These are phyloP conservation scores for Lachancea lanzarotensis DNA, from an alignment of 805 yeast species.

Conservation along the genomic window DNA sequence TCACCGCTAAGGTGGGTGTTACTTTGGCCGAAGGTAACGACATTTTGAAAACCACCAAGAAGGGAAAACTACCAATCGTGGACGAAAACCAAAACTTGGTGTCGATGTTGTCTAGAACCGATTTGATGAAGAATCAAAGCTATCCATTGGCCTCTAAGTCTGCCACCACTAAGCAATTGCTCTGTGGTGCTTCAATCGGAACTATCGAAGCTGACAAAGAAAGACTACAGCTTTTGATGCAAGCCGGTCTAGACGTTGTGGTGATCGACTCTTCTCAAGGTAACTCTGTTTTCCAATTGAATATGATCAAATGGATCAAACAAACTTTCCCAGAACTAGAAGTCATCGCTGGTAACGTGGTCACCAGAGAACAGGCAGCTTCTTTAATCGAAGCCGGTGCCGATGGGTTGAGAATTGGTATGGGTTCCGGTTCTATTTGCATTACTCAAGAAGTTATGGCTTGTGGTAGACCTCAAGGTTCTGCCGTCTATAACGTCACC, in stretches of 20 bases:
- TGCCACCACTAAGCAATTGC: conserved; percentile 83
- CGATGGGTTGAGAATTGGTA: conserved; percentile 97
- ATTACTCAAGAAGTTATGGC: conserved; percentile 99
- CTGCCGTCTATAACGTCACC: conserved; percentile 91
- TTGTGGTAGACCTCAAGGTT: conserved; percentile 99
- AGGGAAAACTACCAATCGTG: conserved; percentile 95
- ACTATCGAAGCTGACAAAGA: conserved; percentile 83
- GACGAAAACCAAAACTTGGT: conserved; percentile 71
- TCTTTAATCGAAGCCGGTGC: conserved; percentile 91
- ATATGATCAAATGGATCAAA: conserved; percentile 91
- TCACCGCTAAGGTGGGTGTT: conserved; percentile 79
- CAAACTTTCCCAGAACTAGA: conserved; percentile 68
- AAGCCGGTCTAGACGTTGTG: conserved; percentile 96
- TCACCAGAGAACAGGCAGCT: conserved; percentile 98
- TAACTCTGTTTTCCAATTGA: conserved; percentile 88
- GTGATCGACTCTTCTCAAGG: conserved; percentile 96
- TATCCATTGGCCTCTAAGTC: conserved; percentile 95
- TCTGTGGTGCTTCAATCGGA: conserved; percentile 99
- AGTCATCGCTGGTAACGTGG: conserved; percentile 97
- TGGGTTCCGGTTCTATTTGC: conserved; percentile 99
- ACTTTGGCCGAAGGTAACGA: conserved; percentile 82
- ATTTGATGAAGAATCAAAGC: conserved; percentile 89
- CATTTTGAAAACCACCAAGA: conserved; percentile 84
- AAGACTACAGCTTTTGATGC: conserved; percentile 78
- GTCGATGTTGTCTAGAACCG: conserved; percentile 89